Conservation (phyloP, 2,329 filamentous ascomycete genomes). For the Calonectria honghensis region DNA sequence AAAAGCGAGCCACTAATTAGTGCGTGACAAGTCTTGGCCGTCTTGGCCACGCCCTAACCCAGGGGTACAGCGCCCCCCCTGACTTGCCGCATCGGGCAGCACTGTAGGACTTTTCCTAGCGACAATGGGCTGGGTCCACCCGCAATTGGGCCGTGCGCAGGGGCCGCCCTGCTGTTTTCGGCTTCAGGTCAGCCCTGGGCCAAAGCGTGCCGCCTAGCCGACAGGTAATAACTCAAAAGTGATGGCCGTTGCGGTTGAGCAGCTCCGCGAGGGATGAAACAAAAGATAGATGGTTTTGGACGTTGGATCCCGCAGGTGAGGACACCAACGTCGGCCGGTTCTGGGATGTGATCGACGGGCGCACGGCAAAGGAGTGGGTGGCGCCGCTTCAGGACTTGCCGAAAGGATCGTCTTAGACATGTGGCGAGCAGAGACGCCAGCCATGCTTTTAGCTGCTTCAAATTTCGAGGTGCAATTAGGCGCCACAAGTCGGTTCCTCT, state of each 20-base stretch:
- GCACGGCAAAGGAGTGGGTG: background rate
- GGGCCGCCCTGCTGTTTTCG: background rate
- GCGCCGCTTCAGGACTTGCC: background rate
- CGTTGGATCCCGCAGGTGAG: background rate
- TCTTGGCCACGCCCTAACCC: background rate
- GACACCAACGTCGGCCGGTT: background rate
- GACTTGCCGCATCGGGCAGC: background rate
- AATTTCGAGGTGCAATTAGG: background rate
- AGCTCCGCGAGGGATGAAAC: background rate
- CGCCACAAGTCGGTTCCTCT: background rate
- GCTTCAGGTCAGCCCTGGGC: conserved; percentile 2
- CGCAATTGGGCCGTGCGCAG: conserved; percentile 14
- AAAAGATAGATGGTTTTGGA: background rate
- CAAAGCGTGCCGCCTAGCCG: conserved; percentile 2
- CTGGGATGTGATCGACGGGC: background rate
- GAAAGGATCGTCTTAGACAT: background rate
- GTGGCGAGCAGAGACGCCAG: background rate
- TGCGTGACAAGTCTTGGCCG: conserved; percentile 14
- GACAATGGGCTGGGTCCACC: background rate
- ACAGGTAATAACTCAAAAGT: background rate
- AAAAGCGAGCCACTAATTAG: background rate
- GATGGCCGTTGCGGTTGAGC: background rate
- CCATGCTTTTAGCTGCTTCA: background rate
- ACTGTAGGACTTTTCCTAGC: background rate
- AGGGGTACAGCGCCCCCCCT: background rate